Conservation (phyloP, 208 protist genomes). For the Porcisia deanei region DNA sequence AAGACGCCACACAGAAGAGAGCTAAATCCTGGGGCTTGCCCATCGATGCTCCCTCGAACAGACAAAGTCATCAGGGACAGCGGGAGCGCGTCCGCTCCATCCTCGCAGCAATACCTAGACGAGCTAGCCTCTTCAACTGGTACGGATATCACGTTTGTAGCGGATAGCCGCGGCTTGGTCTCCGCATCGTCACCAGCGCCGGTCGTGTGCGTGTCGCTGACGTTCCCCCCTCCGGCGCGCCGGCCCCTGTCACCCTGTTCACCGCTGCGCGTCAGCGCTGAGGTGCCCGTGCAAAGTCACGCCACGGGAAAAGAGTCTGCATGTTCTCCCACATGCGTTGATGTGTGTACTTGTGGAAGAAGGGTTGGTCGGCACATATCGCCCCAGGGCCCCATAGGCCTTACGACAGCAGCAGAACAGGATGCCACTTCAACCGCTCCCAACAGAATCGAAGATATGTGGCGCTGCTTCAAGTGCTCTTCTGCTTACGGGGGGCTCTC, state of each 20-base stretch:
- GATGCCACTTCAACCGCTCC: background rate
- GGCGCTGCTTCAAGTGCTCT: background rate
- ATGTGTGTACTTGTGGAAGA: background rate
- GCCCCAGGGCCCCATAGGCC: background rate
- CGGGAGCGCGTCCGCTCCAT: background rate
- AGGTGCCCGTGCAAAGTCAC: background rate
- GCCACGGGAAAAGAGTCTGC: background rate
- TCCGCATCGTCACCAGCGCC: slow-evolving; percentile 10
- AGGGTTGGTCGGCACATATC: background rate
- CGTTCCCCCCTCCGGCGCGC: background rate
- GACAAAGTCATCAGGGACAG: background rate
- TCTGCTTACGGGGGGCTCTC: background rate
- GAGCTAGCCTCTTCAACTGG: slow-evolving; percentile 12
- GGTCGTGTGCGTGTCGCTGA: slow-evolving; percentile 14
- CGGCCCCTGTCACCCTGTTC: background rate
- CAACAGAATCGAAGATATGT: background rate
- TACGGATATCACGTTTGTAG: slow-evolving; percentile 7
- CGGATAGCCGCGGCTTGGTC: background rate
- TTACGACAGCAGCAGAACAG: background rate
- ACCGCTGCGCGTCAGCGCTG: background rate
- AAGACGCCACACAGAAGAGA: background rate
- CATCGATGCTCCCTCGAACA: background rate
- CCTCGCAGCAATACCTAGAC: slow-evolving; percentile 8
- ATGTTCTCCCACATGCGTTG: background rate
- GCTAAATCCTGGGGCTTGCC: background rate